A percentile compares a stretch with the other conserved stretches of the same genome.
phyloP scores from a whole-genome alignment of 305 asterid species.

The Fraxinus paxiana region DNA sequence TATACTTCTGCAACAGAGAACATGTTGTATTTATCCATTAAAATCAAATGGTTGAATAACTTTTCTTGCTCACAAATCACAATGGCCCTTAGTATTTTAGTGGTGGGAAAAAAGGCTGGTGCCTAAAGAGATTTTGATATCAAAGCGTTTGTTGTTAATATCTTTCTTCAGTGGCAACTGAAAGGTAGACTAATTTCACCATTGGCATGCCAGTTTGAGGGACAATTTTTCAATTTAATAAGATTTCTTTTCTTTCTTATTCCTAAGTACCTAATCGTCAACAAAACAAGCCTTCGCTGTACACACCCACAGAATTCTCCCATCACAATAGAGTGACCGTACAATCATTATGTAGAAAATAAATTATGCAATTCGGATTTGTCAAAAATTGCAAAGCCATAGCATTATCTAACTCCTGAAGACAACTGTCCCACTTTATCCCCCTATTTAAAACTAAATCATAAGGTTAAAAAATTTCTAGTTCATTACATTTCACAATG shows the following conservation, averaged over 20 bases:
- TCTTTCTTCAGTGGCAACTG: neutral
- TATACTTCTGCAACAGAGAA: slow-evolving; percentile 63
- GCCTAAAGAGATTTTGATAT: neutral
- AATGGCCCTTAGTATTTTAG: neutral
- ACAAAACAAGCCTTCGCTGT: neutral
- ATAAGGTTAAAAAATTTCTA: neutral
- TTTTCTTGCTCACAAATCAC: neutral
- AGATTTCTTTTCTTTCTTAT: neutral
- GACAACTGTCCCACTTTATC: neutral
- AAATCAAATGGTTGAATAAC: neutral
- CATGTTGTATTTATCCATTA: neutral
- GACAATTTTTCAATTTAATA: neutral
- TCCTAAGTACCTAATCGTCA: neutral
- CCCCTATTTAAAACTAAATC: neutral
- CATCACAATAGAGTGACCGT: neutral
- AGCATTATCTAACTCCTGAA: neutral
- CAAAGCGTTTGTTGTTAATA: neutral
- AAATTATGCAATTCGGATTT: neutral
- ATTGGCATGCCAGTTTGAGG: neutral
- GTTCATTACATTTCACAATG: neutral
- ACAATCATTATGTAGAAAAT: neutral
- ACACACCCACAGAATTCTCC: neutral
- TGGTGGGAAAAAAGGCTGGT: neutral
- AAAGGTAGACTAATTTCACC: neutral
- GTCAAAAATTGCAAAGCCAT: neutral